Percentiles rank a stretch among this genome's conserved stretches.
Evolutionary conservation across 306 rosid genomes (phyloP).

Genomic region (Neltuma alba): DNA sequence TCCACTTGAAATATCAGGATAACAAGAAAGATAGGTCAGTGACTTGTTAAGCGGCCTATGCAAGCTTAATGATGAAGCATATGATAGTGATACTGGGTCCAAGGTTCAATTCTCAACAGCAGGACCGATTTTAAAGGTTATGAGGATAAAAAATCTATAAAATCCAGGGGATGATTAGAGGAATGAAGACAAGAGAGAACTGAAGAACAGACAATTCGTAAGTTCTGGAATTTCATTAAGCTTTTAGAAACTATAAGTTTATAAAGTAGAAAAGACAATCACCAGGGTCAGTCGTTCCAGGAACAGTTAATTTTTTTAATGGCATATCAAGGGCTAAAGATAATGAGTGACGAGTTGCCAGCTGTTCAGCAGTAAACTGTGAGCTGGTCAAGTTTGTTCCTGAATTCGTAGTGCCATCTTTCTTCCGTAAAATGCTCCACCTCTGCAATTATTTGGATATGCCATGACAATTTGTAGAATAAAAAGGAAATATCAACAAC

Average conservation of each 20-base stretch:
- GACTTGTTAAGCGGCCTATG: background rate
- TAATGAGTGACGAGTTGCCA: slow-evolving; percentile 84
- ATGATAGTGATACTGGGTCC: background rate
- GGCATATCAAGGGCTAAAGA: slow-evolving; percentile 77
- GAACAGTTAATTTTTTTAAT: slow-evolving; percentile 59
- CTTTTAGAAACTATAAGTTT: slow-evolving; percentile 17
- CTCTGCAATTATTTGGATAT: slow-evolving; percentile 60
- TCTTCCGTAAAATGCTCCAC: slow-evolving; percentile 77
- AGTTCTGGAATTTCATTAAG: slow-evolving; percentile 18
- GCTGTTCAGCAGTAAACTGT: slow-evolving; percentile 69
- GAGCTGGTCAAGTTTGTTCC: slow-evolving; percentile 49
- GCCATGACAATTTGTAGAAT: slow-evolving; percentile 40
- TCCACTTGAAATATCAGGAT: slow-evolving; percentile 10
- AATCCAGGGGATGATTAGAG: slow-evolving; percentile 13
- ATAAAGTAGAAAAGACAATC: slow-evolving; percentile 33
- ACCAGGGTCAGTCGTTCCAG: slow-evolving; percentile 60
- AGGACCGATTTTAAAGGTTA: slow-evolving; percentile 3
- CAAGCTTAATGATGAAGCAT: background rate
- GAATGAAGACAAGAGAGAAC: slow-evolving; percentile 1
- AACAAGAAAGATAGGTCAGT: slow-evolving; percentile 6
- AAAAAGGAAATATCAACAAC: slow-evolving; percentile 20
- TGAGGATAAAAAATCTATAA: slow-evolving; percentile 21
- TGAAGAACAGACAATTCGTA: slow-evolving; percentile 3
- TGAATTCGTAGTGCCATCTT: slow-evolving; percentile 45
- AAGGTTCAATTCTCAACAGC: background rate